These are phyloP conservation scores for Acacia melanoxylon DNA, from an alignment of 306 rosid species.

Conservation along the genomic window DNA sequence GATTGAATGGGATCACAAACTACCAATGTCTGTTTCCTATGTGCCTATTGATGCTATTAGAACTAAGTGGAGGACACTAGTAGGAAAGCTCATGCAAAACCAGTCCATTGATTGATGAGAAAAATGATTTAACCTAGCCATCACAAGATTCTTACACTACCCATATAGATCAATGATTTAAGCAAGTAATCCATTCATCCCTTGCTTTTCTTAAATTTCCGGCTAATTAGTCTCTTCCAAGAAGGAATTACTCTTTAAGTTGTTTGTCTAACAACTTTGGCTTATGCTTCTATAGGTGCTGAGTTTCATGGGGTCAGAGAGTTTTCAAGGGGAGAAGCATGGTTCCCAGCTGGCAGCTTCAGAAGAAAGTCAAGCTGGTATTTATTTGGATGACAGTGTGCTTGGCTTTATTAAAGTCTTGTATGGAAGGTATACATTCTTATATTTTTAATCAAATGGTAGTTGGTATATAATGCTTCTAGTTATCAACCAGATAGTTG, in stretches of 20 bases:
- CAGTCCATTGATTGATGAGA: neutral
- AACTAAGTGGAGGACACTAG: neutral
- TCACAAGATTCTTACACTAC: neutral
- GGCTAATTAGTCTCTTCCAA: neutral
- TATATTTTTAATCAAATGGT: constrained; percentile 27
- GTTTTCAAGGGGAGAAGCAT: constrained; percentile 41
- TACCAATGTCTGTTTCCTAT: neutral
- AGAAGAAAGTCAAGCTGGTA: constrained; percentile 46
- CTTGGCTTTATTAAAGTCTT: constrained; percentile 70
- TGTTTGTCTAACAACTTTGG: constrained; percentile 22
- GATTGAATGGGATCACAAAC: neutral
- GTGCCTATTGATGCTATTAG: neutral
- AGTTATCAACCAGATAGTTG: neutral
- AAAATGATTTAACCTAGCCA: neutral
- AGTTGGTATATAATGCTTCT: constrained; percentile 10
- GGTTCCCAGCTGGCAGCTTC: constrained; percentile 39
- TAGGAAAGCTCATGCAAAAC: neutral
- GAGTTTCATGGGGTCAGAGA: constrained; percentile 52
- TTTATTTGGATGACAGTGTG: constrained; percentile 56
- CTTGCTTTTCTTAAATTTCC: neutral
- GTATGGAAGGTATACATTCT: constrained; percentile 73
- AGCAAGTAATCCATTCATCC: constrained; percentile 3
- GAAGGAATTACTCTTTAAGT: neutral
- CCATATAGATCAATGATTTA: neutral
- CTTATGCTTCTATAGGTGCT: constrained; percentile 62